These are phyloP conservation scores for Phytophthora cactorum DNA, from an alignment of 352 stramenopile genomes.

Conservation along the genomic window DNA sequence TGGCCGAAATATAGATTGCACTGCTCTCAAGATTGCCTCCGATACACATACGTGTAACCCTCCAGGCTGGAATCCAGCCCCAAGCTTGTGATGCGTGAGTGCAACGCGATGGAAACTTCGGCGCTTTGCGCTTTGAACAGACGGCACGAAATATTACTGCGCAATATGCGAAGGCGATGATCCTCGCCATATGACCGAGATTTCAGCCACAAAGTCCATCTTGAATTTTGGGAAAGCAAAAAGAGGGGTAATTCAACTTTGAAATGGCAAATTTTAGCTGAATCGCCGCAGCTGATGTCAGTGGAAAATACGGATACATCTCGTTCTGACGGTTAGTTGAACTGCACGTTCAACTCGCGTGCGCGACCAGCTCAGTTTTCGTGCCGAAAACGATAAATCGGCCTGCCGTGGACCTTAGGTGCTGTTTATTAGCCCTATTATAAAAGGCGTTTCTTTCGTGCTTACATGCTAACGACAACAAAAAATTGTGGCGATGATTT, in stretches of 20 bases:
- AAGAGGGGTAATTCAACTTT: neutral
- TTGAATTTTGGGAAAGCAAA: neutral
- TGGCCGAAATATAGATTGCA: neutral
- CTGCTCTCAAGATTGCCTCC: too few relatives aligned
- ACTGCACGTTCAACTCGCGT: neutral
- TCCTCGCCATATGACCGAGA: conserved; percentile 18
- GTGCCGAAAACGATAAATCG: neutral
- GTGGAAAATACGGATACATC: neutral
- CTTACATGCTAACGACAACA: too few relatives aligned
- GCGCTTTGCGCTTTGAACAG: conserved; percentile 12
- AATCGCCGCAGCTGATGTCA: neutral
- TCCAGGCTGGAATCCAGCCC: too few relatives aligned
- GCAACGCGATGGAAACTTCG: conserved; percentile 6
- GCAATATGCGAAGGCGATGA: conserved; percentile 22
- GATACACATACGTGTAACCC: too few relatives aligned
- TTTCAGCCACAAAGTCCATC: conserved; percentile 15
- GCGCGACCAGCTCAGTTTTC: neutral
- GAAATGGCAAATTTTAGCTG: neutral
- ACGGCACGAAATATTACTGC: conserved; percentile 13
- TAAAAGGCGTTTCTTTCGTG: too few relatives aligned
- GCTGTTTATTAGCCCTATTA: too few relatives aligned
- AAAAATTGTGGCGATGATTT: too few relatives aligned
- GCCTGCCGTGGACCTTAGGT: too few relatives aligned
- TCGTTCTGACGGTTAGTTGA: neutral
- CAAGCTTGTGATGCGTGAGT: neutral